Evolutionary conservation across 2,329 filamentous ascomycete species (phyloP), one percentile per base, ranked within the genome.

Genomic region (Botrytis sinoallii): DNA sequence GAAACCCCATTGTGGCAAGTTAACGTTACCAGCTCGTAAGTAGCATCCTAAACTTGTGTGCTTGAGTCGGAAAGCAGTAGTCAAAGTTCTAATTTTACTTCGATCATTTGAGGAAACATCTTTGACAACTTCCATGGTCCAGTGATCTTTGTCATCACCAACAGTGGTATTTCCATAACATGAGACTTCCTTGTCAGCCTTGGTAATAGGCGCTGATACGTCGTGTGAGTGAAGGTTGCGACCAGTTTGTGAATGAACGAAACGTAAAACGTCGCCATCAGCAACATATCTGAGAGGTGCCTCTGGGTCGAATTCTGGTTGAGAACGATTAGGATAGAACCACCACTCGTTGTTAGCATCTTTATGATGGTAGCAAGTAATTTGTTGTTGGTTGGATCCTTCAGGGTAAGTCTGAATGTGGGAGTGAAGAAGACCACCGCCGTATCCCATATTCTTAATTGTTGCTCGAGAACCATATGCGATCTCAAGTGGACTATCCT

Each of bases 281-380:
- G 88, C 91, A 78, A 98, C 89, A 81, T 91, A 97, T 76, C 86
- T 86, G 75, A 93, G 86, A 52, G 92, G 89, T n/a, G 85, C 90
- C 74, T 93, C 90, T 7, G 89, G 84, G 79, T 95, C 87, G 80
- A 91, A 97, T 29, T 92, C 91, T 38, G 88, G 84, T 74, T 97
- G 89, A 71, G 87, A 84, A 76, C 97, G 93, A 85, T 95, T 97
- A 40, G 96, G 96, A 83, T 98, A 98, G 84, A 99, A 95, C 85
- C 97, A 97, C 96, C 96, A 99, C 83, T 99, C 96, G 83, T 99
- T 99, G 89, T 99, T 99, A 82, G 95, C 88, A 86, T 99, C 96
- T 83, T 99, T 99, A 87, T 99, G 96, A 84, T 99, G 96, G 84
- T 99, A 99, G 87, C 97, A 99, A 76, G 96, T 99, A 75, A 99